Percentiles rank a stretch among this genome's conserved stretches.
phyloP scores from a whole-genome alignment of 768 basidiomycete genomes.

The Pholiota microspora region DNA sequence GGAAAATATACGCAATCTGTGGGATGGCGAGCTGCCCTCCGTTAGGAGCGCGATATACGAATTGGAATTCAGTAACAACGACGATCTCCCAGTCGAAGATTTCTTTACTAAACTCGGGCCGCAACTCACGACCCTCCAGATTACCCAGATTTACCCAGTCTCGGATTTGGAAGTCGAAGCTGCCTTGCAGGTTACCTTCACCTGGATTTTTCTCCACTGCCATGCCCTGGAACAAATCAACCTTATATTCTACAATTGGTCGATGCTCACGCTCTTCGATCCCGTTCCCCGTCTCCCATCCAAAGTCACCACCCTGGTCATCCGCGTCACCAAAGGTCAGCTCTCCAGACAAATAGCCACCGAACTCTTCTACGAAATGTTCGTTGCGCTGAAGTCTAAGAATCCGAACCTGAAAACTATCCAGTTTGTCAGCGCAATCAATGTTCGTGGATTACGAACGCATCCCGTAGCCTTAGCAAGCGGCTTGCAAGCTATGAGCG shows the following conservation, averaged over 20 bases:
- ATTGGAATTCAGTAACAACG: background rate
- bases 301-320: background rate
- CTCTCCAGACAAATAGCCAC: background rate
- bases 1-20: background rate
- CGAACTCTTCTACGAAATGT: background rate
- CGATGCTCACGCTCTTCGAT: background rate
- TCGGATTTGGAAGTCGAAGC: background rate
- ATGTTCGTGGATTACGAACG: background rate
- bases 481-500: background rate
- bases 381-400: background rate
- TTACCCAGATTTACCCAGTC: slow-evolving; percentile 3
- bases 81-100: background rate
- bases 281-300: background rate
- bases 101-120: slow-evolving; percentile 6
- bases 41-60: slow-evolving; percentile 8
- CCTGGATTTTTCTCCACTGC: background rate
- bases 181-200: background rate
- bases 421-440: background rate
- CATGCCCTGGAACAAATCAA: slow-evolving; percentile 4
- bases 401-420: slow-evolving; percentile 5
- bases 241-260: background rate
- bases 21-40: background rate
- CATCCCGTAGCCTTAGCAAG: background rate
- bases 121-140: slow-evolving; percentile 11
- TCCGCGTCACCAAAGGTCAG: slow-evolving; percentile 1